phyloP scores from a whole-genome alignment of 192 early-diverging fungal genomes.

The Coemansia reversa region DNA sequence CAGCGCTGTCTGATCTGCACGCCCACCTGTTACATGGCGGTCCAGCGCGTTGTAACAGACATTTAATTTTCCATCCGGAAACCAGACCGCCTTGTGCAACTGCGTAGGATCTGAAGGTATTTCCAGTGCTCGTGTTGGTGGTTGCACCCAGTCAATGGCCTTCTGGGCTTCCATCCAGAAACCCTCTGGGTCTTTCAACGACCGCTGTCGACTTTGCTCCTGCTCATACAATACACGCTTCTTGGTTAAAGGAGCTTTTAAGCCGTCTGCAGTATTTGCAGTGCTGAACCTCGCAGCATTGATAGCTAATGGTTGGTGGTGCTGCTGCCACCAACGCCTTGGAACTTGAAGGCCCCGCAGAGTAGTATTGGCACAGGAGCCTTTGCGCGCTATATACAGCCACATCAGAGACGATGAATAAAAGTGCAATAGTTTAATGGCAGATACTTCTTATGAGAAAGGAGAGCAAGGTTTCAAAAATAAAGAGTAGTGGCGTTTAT shows the following conservation, averaged over 20 bases:
- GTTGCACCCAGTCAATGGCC: conserved; percentile 41
- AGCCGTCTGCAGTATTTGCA: background rate
- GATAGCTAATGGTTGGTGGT: background rate
- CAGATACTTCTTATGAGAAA: background rate
- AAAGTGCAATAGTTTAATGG: background rate
- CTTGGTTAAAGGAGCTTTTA: background rate
- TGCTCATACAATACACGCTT: conserved; percentile 10
- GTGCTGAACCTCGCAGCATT: background rate
- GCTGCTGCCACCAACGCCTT: background rate
- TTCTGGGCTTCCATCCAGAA: conserved; percentile 51
- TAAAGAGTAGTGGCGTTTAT: background rate
- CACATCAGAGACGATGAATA: background rate
- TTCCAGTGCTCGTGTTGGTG: conserved; percentile 23
- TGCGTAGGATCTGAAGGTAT: background rate
- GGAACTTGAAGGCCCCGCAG: background rate
- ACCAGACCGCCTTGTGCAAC: conserved; percentile 59
- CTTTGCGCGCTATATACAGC: background rate
- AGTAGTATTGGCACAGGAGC: background rate
- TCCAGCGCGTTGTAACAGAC: conserved; percentile 81
- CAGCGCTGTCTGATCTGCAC: conserved; percentile 62
- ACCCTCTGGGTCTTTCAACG: conserved; percentile 34
- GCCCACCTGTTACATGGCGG: conserved; percentile 64
- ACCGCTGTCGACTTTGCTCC: conserved; percentile 22
- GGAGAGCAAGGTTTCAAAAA: background rate
- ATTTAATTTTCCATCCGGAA: conserved; percentile 70